A percentile compares a stretch with the other conserved stretches of the same genome.
These are phyloP conservation scores for Geotrichum citri-aurantii DNA, from an alignment of 1,139 yeast species.

Conservation along the genomic window DNA sequence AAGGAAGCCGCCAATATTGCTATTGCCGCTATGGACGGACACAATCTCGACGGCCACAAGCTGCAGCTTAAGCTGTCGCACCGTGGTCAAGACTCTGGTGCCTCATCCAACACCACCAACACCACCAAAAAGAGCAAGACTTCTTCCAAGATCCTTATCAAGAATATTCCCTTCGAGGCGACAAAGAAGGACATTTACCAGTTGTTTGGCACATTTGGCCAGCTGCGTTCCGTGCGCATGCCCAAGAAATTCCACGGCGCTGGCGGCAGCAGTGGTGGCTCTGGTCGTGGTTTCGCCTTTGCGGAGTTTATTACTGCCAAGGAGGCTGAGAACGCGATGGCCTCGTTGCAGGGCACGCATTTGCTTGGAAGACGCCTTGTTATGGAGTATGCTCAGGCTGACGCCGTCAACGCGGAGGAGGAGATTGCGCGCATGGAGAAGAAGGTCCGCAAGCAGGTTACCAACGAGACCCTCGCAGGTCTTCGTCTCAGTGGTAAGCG, in stretches of 20 bases:
- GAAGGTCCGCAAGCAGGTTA: constrained; percentile 75
- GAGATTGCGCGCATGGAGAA: constrained; percentile 87
- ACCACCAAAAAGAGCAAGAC: constrained; percentile 35
- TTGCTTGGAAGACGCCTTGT: constrained; percentile 91
- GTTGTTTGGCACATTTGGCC: constrained; percentile 89
- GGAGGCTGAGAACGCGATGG: constrained; percentile 96
- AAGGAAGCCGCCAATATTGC: constrained; percentile 76
- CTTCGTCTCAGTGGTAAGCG: constrained; percentile 67
- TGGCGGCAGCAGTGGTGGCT: constrained; percentile 38
- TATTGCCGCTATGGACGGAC: constrained; percentile 66
- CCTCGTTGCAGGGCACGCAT: constrained; percentile 91
- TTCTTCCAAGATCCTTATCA: constrained; percentile 75
- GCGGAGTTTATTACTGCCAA: constrained; percentile 83
- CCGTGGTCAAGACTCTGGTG: constrained; percentile 44
- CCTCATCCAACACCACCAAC: constrained; percentile 9
- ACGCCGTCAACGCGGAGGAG: constrained; percentile 75
- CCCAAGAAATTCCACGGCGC: constrained; percentile 88
- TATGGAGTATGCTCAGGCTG: constrained; percentile 89
- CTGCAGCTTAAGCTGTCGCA: constrained; percentile 84
- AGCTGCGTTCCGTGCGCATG: constrained; percentile 86
- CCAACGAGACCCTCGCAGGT: constrained; percentile 66
- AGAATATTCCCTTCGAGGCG: constrained; percentile 96
- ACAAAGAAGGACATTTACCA: constrained; percentile 86
- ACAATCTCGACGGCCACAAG: constrained; percentile 81
- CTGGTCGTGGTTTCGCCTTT: constrained; percentile 96